Conservation (phyloP, 1,284 basidiomycete genomes). For the Pisolithus thermaeus region DNA sequence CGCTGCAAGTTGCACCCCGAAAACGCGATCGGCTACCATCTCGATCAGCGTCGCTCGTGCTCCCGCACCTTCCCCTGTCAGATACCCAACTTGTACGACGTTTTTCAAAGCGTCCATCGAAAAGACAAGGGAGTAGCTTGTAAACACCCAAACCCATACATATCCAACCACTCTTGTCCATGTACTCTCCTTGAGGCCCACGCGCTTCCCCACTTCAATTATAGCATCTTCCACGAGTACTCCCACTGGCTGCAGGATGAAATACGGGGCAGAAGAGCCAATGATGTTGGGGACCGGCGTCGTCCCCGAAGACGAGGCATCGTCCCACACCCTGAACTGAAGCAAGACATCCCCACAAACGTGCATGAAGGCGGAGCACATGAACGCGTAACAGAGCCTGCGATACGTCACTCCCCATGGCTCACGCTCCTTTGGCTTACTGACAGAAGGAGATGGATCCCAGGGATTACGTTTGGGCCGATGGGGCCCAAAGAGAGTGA, state of each 20-base stretch:
- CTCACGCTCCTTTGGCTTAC: neutral
- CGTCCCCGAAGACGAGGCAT: neutral
- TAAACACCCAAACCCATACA: conserved; percentile 1
- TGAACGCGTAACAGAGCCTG: neutral
- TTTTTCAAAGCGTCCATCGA: neutral
- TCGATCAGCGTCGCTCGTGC: neutral
- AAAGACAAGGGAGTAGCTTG: neutral
- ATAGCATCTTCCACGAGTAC: conserved; percentile 28
- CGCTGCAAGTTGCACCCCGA: neutral
- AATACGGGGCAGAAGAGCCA: conserved; percentile 22
- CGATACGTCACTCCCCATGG: neutral
- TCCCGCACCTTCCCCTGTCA: neutral
- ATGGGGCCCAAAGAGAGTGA: conserved; percentile 1
- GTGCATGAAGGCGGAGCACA: conserved; percentile 2
- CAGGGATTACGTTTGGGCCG: neutral
- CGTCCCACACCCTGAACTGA: neutral
- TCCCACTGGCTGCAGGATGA: conserved; percentile 23
- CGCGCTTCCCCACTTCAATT: conserved; percentile 9
- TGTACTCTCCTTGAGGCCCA: neutral
- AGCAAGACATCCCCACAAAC: conserved; percentile 16
- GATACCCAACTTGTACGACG: neutral
- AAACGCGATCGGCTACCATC: neutral
- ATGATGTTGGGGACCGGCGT: neutral
- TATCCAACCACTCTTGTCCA: conserved; percentile 4
- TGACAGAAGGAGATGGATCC: neutral